These are phyloP conservation scores for Phaeophleospora eucalypticola DNA, from an alignment of 2,329 filamentous ascomycete species.

Conservation along the genomic window DNA sequence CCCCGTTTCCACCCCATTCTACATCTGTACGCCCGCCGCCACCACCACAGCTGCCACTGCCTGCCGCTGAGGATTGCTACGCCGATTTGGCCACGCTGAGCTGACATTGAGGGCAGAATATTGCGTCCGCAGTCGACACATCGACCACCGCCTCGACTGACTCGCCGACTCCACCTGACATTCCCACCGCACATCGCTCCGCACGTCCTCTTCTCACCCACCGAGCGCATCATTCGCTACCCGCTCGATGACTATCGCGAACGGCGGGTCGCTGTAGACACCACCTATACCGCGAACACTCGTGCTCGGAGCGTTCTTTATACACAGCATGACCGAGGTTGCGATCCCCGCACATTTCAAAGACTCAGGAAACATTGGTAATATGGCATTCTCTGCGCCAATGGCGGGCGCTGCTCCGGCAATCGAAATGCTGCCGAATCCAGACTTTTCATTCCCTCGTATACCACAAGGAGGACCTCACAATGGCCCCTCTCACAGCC, in stretches of 20 bases:
- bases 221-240: not conserved
- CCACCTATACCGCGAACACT: not conserved
- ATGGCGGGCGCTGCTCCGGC: constrained; percentile 17
- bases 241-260: not conserved
- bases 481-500: constrained; percentile 11
- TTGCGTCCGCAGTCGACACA: no score
- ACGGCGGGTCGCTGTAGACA: not conserved
- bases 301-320: not conserved
- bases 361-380: constrained; percentile 31
- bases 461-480: constrained; percentile 23
- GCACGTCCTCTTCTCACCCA: not conserved
- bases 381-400: constrained; percentile 37
- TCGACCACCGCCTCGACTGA: not conserved
- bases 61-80: not conserved
- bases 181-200: not conserved
- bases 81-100: not conserved
- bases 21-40: not conserved
- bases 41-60: not conserved
- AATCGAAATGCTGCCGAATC: constrained; percentile 45
- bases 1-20: not conserved
- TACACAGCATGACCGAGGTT: constrained; percentile 27
- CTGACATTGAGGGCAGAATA: no score
- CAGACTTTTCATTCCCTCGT: constrained; percentile 48
- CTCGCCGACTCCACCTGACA: not conserved
- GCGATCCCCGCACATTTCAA: constrained; percentile 24